phyloP scores from a whole-genome alignment of 352 stramenopile species.

The Phytophthora sojae region DNA sequence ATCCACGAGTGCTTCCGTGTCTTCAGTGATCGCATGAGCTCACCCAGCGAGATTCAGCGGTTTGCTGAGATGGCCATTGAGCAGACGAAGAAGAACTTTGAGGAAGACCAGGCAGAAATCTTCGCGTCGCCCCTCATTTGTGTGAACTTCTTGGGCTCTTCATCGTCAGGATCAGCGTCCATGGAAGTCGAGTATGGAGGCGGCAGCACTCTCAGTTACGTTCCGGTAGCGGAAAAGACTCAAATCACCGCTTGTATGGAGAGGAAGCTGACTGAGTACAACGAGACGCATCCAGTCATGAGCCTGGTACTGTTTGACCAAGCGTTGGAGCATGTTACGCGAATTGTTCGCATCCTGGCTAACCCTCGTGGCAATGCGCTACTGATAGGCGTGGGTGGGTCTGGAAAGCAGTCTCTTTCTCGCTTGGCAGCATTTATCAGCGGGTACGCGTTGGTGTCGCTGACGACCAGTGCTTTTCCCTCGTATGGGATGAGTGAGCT shows the following conservation, averaged over 20 bases:
- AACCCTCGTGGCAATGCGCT: slow-evolving; percentile 84
- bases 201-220: slow-evolving; percentile 45
- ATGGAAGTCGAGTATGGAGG: slow-evolving; percentile 22
- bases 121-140: slow-evolving; percentile 80
- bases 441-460: slow-evolving; percentile 69
- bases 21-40: slow-evolving; percentile 92
- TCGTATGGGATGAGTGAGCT: slow-evolving; percentile 83
- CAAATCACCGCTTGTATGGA: slow-evolving; percentile 69
- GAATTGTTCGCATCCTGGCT: slow-evolving; percentile 88
- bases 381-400: slow-evolving; percentile 86
- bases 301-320: slow-evolving; percentile 93
- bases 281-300: slow-evolving; percentile 94
- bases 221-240: slow-evolving; percentile 57
- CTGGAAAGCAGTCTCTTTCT: slow-evolving; percentile 92
- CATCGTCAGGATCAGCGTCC: slow-evolving; percentile 7
- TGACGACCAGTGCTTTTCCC: slow-evolving; percentile 64
- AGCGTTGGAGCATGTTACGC: slow-evolving; percentile 88
- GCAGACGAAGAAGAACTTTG: slow-evolving; percentile 89
- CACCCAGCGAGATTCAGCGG: slow-evolving; percentile 69
- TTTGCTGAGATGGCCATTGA: slow-evolving; percentile 88
- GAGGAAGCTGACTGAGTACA: slow-evolving; percentile 84
- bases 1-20: slow-evolving; percentile 93
- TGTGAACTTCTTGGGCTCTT: slow-evolving; percentile 59
- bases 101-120: slow-evolving; percentile 79
- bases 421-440: slow-evolving; percentile 91